phyloP scores from a whole-genome alignment of 768 basidiomycete genomes.

The Phlebiopsis flavidoalba region DNA sequence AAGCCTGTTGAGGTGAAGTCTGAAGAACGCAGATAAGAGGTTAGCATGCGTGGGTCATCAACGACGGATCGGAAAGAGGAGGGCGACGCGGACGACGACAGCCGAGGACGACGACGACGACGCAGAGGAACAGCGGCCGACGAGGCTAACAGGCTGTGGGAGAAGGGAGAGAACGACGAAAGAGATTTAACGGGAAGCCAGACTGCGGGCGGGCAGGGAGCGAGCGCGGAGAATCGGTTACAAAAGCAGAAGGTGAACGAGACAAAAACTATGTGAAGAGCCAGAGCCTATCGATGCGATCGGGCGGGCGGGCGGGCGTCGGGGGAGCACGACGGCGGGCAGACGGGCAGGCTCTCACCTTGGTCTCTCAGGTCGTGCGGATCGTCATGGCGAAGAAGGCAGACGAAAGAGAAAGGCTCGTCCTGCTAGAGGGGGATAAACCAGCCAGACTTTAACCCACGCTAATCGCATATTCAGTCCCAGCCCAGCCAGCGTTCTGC shows the following conservation, averaged over 20 bases:
- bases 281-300: conserved; percentile 10
- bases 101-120: conserved; percentile 5
- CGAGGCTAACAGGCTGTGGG: conserved; percentile 17
- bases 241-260: conserved; percentile 19
- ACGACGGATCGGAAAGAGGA: conserved; percentile 10
- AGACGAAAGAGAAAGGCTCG: conserved; percentile 1
- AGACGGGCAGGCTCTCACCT: conserved; percentile 7
- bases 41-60: conserved; percentile 23
- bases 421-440: background rate
- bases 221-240: conserved; percentile 8
- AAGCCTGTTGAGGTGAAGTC: conserved; percentile 9
- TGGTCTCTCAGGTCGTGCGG: conserved; percentile 16
- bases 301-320: background rate
- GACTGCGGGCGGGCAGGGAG: conserved; percentile 15
- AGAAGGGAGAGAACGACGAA: conserved; percentile 15
- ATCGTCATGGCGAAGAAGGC: conserved; percentile 11
- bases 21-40: conserved; percentile 11
- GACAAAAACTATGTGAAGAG: conserved; percentile 12
- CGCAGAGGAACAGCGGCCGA: conserved; percentile 11
- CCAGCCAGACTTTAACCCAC: background rate
- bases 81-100: conserved; percentile 21
- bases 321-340: background rate
- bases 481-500: background rate
- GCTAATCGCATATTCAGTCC: background rate
- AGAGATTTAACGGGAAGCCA: conserved; percentile 23